Evolutionary conservation across 2,329 filamentous ascomycete species (phyloP).

Genomic region (Aureobasidium namibiae): DNA sequence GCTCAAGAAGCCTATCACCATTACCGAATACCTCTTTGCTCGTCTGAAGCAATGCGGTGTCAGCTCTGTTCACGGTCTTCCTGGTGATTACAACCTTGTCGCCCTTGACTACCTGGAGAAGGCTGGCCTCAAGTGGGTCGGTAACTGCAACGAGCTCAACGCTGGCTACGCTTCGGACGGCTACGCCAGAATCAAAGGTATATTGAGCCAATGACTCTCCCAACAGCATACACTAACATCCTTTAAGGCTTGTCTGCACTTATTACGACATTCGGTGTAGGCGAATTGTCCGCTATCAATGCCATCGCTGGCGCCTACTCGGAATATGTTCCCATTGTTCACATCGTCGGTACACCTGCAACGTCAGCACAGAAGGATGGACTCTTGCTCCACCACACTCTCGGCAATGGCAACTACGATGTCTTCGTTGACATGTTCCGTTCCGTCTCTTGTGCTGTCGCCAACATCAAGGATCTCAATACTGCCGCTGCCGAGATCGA

Average conservation of each 20-base stretch:
- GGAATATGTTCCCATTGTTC: constrained; percentile 39
- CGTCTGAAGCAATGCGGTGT: constrained; percentile 37
- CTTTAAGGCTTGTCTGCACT: constrained; percentile 30
- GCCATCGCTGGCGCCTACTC: constrained; percentile 40
- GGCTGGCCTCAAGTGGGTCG: constrained; percentile 49
- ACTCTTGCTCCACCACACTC: constrained; percentile 39
- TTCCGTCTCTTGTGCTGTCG: constrained; percentile 61
- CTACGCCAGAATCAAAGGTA: constrained; percentile 39
- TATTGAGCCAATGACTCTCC: neutral
- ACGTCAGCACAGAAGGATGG: constrained; percentile 33
- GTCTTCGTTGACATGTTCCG: constrained; percentile 53
- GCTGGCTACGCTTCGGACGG: constrained; percentile 42
- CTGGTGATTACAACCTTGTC: constrained; percentile 30
- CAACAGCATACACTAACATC: neutral
- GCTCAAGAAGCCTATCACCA: constrained; percentile 11
- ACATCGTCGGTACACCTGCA: constrained; percentile 40
- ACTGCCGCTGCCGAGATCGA: constrained; percentile 72
- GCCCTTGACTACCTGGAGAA: constrained; percentile 28
- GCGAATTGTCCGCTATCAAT: constrained; percentile 41
- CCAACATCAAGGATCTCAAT: constrained; percentile 60
- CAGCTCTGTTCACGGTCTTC: constrained; percentile 39
- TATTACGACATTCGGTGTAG: constrained; percentile 41
- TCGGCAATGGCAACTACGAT: constrained; percentile 27
- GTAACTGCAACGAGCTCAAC: constrained; percentile 55
- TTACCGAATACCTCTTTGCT: constrained; percentile 28